Evolutionary conservation across 169 alveolate genomes (phyloP).

Genomic region (Plasmodium billcollinsi): DNA sequence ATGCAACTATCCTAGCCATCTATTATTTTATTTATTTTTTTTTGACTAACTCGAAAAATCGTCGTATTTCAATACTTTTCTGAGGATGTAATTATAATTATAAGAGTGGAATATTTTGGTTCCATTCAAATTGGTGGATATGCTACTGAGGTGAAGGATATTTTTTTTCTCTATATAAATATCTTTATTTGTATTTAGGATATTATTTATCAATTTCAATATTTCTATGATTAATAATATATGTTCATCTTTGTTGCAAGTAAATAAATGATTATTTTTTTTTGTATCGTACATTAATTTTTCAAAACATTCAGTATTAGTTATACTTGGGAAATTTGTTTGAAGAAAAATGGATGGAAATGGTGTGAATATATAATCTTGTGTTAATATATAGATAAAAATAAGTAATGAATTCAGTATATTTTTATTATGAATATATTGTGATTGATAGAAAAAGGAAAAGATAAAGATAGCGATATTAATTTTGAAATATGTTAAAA

Average conservation of each 20-base stretch:
- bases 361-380: slow-evolving; percentile 33
- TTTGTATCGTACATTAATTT: slow-evolving; percentile 26
- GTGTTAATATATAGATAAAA: slow-evolving; percentile 37
- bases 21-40: background rate
- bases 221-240: slow-evolving; percentile 27
- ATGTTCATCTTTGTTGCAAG: slow-evolving; percentile 26
- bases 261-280: slow-evolving; percentile 20
- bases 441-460: slow-evolving; percentile 33
- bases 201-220: slow-evolving; percentile 45
- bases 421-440: slow-evolving; percentile 64
- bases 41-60: slow-evolving; percentile 26
- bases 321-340: slow-evolving; percentile 20
- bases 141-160: slow-evolving; percentile 34
- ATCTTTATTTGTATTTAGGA: slow-evolving; percentile 63
- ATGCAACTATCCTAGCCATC: too few relatives aligned
- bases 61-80: slow-evolving; percentile 23
- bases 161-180: slow-evolving; percentile 64
- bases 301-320: background rate
- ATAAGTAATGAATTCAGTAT: slow-evolving; percentile 13
- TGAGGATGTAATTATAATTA: slow-evolving; percentile 33
- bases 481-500: slow-evolving; percentile 35
- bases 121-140: slow-evolving; percentile 40
- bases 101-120: slow-evolving; percentile 52
- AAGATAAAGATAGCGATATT: slow-evolving; percentile 19
- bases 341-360: slow-evolving; percentile 16